Evolutionary conservation across 495 filamentous ascomycete genomes (phyloP).

Genomic region (Hyaloscypha hepaticicola): DNA sequence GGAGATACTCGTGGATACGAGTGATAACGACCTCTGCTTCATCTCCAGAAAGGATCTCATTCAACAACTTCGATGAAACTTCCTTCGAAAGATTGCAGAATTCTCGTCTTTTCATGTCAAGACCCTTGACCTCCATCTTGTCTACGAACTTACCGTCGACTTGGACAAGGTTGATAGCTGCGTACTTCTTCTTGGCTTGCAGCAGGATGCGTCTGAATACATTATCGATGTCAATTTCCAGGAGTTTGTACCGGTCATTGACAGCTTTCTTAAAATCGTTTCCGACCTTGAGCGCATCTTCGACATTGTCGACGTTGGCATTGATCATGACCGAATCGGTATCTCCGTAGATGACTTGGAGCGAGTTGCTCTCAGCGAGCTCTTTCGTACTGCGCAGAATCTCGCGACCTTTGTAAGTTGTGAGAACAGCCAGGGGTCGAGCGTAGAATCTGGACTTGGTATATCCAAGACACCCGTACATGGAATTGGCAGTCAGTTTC

Average conservation of each 20-base stretch:
- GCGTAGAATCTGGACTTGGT: constrained; percentile 96
- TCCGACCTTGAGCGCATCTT: constrained; percentile 86
- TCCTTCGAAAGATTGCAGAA: constrained; percentile 95
- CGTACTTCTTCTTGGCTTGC: constrained; percentile 99
- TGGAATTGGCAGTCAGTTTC: constrained; percentile 97
- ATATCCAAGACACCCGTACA: constrained; percentile 98
- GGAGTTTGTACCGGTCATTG: constrained; percentile 83
- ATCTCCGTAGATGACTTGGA: constrained; percentile 96
- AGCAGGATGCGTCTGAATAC: constrained; percentile 90
- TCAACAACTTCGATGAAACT: constrained; percentile 77
- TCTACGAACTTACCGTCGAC: constrained; percentile 86
- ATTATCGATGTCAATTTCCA: constrained; percentile 98
- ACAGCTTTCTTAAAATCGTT: constrained; percentile 64
- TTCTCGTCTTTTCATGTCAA: constrained; percentile 96
- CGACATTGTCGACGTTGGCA: constrained; percentile 90
- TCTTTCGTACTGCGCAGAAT: constrained; percentile 95
- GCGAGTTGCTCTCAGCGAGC: constrained; percentile 79
- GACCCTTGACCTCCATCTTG: constrained; percentile 95
- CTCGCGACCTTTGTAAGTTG: constrained; percentile 95
- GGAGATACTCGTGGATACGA: constrained; percentile 89
- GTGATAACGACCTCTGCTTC: constrained; percentile 86
- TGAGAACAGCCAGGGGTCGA: constrained; percentile 90
- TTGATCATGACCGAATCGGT: constrained; percentile 99
- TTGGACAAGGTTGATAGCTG: constrained; percentile 90
- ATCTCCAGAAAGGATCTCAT: constrained; percentile 90